These are phyloP conservation scores for Ganoderma sp. DNA, from an alignment of 1,284 basidiomycete species.

Conservation along the genomic window DNA sequence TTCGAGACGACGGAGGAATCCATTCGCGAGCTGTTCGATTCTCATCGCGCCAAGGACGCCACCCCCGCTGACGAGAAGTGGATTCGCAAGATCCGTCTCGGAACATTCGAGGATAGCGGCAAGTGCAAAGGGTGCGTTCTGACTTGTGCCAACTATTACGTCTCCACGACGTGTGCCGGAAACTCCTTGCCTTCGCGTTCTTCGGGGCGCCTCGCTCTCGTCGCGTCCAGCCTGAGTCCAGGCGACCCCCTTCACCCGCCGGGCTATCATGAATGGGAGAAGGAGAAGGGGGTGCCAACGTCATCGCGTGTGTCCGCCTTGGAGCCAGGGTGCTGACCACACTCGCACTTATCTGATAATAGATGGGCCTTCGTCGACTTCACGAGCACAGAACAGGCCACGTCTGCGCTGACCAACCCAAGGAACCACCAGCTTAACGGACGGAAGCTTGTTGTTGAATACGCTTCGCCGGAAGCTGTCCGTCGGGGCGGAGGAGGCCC, in stretches of 20 bases:
- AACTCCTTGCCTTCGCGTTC: neutral
- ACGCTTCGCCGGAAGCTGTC: conserved; percentile 85
- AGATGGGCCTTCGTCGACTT: conserved; percentile 98
- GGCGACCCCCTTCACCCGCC: neutral
- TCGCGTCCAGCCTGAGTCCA: neutral
- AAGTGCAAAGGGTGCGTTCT: conserved; percentile 88
- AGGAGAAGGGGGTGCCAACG: neutral
- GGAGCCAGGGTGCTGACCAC: conserved; percentile 7
- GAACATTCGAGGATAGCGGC: conserved; percentile 94
- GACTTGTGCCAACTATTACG: conserved; percentile 15
- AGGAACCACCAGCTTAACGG: conserved; percentile 87
- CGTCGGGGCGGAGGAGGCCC: conserved; percentile 63
- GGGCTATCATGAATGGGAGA: neutral
- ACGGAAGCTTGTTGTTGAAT: conserved; percentile 87
- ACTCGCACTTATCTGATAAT: conserved; percentile 9
- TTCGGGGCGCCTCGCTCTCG: neutral
- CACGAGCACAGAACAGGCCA: conserved; percentile 78
- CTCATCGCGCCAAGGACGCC: conserved; percentile 53
- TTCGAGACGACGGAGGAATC: conserved; percentile 84
- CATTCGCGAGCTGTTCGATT: conserved; percentile 75
- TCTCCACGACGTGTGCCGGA: neutral
- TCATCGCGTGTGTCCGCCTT: conserved; percentile 4
- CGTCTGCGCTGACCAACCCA: conserved; percentile 80
- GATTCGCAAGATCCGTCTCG: conserved; percentile 90
- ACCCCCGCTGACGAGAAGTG: conserved; percentile 52